A percentile compares a stretch with the other conserved stretches of the same genome.
Evolutionary conservation across 768 basidiomycete genomes (phyloP).

Genomic region (Infundibulicybe gibba): DNA sequence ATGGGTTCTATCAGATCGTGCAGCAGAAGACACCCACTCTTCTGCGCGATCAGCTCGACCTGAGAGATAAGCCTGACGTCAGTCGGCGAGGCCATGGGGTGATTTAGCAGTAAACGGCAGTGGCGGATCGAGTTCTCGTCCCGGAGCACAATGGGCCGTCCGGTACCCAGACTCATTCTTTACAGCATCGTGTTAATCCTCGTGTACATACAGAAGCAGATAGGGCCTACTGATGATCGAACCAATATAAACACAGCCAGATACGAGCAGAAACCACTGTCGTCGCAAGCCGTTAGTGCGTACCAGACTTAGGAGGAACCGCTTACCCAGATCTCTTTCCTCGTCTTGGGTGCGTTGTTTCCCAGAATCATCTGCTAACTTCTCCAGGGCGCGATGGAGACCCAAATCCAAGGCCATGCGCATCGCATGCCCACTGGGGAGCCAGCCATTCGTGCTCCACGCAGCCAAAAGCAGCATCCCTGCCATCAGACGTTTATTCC

Average conservation of each 20-base stretch:
- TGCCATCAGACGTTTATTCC: slow-evolving; percentile 22
- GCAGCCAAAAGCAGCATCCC: slow-evolving; percentile 91
- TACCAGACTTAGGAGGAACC: not conserved
- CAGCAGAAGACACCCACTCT: slow-evolving; percentile 51
- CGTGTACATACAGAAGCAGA: slow-evolving; percentile 2
- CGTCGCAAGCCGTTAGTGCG: not conserved
- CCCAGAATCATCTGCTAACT: slow-evolving; percentile 73
- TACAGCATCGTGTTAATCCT: not conserved
- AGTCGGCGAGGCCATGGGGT: slow-evolving; percentile 86
- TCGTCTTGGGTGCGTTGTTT: slow-evolving; percentile 74
- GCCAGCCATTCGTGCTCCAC: slow-evolving; percentile 94
- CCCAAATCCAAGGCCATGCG: slow-evolving; percentile 95
- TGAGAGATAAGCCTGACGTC: slow-evolving; percentile 86
- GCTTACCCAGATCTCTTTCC: slow-evolving; percentile 79
- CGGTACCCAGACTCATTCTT: slow-evolving; percentile 90
- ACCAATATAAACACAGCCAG: slow-evolving; percentile 95
- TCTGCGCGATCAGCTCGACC: slow-evolving; percentile 88
- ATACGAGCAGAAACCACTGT: slow-evolving; percentile 88
- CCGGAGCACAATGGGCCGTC: slow-evolving; percentile 83
- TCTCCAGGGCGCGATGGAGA: slow-evolving; percentile 88
- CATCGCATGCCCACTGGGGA: slow-evolving; percentile 94
- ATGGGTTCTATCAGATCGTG: not conserved
- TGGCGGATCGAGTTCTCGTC: slow-evolving; percentile 87
- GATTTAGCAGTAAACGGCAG: slow-evolving; percentile 75
- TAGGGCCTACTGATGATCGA: slow-evolving; percentile 82